phyloP scores from a whole-genome alignment of 2,329 filamentous ascomycete genomes.

The Corinectria fuckeliana region DNA sequence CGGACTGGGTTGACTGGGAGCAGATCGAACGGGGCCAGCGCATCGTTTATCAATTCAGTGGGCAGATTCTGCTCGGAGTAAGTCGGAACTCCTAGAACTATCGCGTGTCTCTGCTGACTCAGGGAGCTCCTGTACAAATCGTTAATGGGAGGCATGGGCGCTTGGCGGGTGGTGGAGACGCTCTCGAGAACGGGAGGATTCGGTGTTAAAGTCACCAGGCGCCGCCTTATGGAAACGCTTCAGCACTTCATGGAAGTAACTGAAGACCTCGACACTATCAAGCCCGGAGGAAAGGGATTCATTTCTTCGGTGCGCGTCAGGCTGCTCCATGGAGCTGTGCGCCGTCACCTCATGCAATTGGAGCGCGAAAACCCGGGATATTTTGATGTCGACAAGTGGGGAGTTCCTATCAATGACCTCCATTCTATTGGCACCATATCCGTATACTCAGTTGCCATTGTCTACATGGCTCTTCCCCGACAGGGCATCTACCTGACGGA shows the following conservation, averaged over 20 bases:
- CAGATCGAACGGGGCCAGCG: constrained; percentile 77
- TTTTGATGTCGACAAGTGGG: constrained; percentile 63
- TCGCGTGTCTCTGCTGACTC: not conserved
- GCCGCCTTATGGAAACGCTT: constrained; percentile 71
- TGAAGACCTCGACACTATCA: constrained; percentile 66
- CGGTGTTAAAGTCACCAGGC: constrained; percentile 68
- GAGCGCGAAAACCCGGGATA: constrained; percentile 62
- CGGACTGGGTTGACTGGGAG: constrained; percentile 79
- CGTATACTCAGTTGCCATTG: constrained; percentile 71
- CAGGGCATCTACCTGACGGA: constrained; percentile 72
- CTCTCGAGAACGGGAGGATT: constrained; percentile 78
- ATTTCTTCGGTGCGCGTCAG: constrained; percentile 68
- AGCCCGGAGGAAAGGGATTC: constrained; percentile 68
- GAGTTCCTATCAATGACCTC: constrained; percentile 76
- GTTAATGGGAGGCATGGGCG: constrained; percentile 73
- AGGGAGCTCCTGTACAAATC: constrained; percentile 66
- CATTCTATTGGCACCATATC: constrained; percentile 76
- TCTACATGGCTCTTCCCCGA: constrained; percentile 73
- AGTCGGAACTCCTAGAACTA: constrained; percentile 17
- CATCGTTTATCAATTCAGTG: constrained; percentile 79
- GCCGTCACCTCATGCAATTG: constrained; percentile 66
- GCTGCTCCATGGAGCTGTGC: constrained; percentile 69
- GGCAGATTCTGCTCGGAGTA: constrained; percentile 66
- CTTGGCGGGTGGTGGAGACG: constrained; percentile 76
- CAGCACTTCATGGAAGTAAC: constrained; percentile 79